A percentile compares a stretch with the other conserved stretches of the same genome.
These are phyloP conservation scores for Sodiomyces alkalinus DNA, from an alignment of 2,329 filamentous ascomycete genomes.

Conservation along the genomic window DNA sequence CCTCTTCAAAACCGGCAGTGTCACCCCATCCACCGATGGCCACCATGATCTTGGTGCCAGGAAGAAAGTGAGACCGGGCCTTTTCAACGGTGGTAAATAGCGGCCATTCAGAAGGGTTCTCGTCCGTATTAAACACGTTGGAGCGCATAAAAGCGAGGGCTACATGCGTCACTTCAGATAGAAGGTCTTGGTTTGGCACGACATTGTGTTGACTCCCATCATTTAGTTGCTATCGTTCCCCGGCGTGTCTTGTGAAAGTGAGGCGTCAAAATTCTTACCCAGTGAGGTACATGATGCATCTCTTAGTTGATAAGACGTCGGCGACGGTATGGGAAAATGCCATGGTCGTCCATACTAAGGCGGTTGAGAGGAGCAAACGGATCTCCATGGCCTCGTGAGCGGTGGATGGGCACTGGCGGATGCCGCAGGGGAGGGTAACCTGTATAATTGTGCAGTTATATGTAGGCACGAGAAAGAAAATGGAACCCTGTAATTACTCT, in stretches of 20 bases:
- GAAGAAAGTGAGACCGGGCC: slow-evolving; percentile 30
- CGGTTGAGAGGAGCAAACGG: no score
- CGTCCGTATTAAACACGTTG: slow-evolving; percentile 30
- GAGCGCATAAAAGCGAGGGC: slow-evolving; percentile 43
- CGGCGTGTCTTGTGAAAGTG: no score
- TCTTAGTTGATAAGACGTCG: no score
- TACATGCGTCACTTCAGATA: slow-evolving; percentile 37
- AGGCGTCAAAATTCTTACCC: slow-evolving; percentile 27
- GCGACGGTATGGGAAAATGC: no score
- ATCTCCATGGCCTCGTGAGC: no score
- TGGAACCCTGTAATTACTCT: no score
- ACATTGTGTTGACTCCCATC: slow-evolving; percentile 34
- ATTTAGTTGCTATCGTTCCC: no score
- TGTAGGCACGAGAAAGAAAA: no score
- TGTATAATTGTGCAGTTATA: no score
- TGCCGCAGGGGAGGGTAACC: no score
- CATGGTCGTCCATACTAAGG: no score
- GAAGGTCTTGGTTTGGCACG: slow-evolving; percentile 20
- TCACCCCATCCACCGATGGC: slow-evolving; percentile 68
- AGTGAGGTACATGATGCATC: slow-evolving; percentile 33
- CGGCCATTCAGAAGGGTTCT: slow-evolving; percentile 23
- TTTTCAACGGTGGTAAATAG: slow-evolving; percentile 36
- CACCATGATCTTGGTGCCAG: slow-evolving; percentile 47
- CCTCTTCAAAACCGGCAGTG: slow-evolving; percentile 43
- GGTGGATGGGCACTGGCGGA: no score